phyloP scores from a whole-genome alignment of 2,329 filamentous ascomycete genomes.

The Hymenoscyphus salicellus region DNA sequence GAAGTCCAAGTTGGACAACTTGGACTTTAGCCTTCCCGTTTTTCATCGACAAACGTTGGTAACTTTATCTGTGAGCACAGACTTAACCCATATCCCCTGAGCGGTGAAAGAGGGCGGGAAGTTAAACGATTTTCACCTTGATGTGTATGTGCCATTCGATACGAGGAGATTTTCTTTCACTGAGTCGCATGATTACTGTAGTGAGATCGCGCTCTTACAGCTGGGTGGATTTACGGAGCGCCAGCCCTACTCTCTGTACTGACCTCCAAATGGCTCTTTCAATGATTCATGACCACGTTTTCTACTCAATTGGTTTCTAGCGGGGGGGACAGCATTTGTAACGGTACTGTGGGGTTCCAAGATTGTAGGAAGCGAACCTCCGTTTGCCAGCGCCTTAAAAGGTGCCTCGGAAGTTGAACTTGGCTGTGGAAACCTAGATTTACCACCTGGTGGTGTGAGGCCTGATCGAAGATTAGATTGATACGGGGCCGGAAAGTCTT shows the following conservation, averaged over 20 bases:
- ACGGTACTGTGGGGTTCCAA: neutral
- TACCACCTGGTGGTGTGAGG: too few relatives aligned
- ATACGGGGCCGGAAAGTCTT: too few relatives aligned
- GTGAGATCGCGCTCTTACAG: neutral
- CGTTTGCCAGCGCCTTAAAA: neutral
- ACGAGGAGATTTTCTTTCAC: neutral
- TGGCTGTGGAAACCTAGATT: neutral
- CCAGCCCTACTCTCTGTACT: neutral
- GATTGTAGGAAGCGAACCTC: neutral
- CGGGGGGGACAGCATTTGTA: neutral
- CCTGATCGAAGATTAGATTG: too few relatives aligned
- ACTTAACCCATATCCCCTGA: neutral
- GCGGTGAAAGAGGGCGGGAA: neutral
- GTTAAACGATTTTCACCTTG: neutral
- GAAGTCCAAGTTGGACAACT: neutral
- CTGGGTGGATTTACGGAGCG: too few relatives aligned
- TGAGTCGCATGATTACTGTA: neutral
- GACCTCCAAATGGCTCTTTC: neutral
- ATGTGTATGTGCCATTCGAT: neutral
- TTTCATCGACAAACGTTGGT: neutral
- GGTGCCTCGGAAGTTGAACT: neutral
- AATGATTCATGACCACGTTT: neutral
- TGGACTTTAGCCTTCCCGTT: neutral
- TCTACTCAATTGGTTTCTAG: neutral
- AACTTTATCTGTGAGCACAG: slow-evolving; percentile 1